Base-by-base conservation (phyloP, 1,139 yeast species). In the Trichomonascaceae sp. region DNA sequence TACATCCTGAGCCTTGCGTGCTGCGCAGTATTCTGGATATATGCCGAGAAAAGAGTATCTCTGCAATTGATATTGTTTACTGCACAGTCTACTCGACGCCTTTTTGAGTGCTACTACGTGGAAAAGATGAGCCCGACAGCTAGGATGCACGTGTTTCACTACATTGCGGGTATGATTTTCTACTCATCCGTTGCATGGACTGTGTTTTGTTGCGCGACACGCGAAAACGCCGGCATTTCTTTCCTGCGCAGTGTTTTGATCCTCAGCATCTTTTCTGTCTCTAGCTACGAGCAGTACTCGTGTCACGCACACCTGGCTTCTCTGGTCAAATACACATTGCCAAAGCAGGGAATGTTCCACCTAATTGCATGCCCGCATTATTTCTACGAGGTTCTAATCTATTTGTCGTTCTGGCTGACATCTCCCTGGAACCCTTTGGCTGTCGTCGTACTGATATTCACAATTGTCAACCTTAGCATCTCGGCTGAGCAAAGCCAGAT, bases 341-440 rank as follows among this genome's bases (percentile, higher is more conserved):
- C 96, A 0, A 49, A 51, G 0, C 54, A 54, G 27, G 65, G 76
- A 1, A 48, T 74, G 31, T 77, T 82, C 52, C 54, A 54, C 27
- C 47, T 49, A 11, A 64, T 71, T 2, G 66, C 78, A 9, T 76
- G 85, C 46, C 87, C 96, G 0, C 96, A 87, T 53, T 87, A 85
- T 47, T 60, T 77, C 13, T 80, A 79, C 45, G 97, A 87, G 50
- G 59, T 81, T 1, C 37, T 69, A 18, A 68, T 85, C 14, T 87
- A 87, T 47, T n/a, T 29, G 13, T 16, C 32, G 5, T 33, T 37
- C 13, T 34, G 38, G 35, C 13, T 43, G 34, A 29, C 48, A 31
- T 52, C 67, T 36, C n/a, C 63, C 0, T 81, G 92, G 75, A 20
- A 20, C 23, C 9, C 11, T 20, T 6, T 6, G 23, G 6, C 11